Evolutionary conservation across 371 early-diverging fungal species (phyloP), one percentile per base, ranked within the genome.

Genomic region (Mucor lusitanicus): DNA sequence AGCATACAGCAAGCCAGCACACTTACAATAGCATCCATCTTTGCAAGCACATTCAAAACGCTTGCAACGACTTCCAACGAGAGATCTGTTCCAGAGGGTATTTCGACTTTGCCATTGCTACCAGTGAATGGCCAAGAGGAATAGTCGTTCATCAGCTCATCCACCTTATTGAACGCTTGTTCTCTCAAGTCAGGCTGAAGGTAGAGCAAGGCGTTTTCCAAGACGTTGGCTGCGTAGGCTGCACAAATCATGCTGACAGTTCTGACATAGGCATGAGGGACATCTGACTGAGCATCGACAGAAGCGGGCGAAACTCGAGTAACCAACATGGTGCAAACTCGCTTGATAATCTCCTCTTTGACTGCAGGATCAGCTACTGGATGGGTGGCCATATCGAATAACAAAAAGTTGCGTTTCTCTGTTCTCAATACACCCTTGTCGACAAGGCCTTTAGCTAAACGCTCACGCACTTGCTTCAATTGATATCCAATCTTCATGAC

Each of bases 351-450:
- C 59, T 92, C 90, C 63, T 94, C 94, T 70, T 97, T 97, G 58
- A 90, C 88, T 42, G 90, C 84, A 37, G 88, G 85, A 65, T 97
- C 96, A 11, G 94, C 88, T 13, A 97, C 89, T 7, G 95, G 96
- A 64, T 94, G 94, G 6, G 96, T 97, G 21, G 97, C 95, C 96
- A 96, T 95, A 70, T 97, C 97, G 70, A 98, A 97, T 54, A 98
- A 82, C 61, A 97, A 76, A 76, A 96, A 97, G 76, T 94, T 95
- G 46, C 94, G 89, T 72, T 96, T 96, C 68, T 96, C 97, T 27
- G 98, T 97, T 60, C 97, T 87, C 46, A 98, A 76, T 12, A 98
- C 91, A n/a, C 98, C 98, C 80, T 98, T 98, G 79, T 98, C 98
- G 3, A 98, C 98, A 37, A 98, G 82, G 8, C 97, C 97, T 79